Evolutionary conservation across 352 stramenopile species (phyloP), one percentile per base, ranked within the genome.

Genomic region (Pythium chondricola): DNA sequence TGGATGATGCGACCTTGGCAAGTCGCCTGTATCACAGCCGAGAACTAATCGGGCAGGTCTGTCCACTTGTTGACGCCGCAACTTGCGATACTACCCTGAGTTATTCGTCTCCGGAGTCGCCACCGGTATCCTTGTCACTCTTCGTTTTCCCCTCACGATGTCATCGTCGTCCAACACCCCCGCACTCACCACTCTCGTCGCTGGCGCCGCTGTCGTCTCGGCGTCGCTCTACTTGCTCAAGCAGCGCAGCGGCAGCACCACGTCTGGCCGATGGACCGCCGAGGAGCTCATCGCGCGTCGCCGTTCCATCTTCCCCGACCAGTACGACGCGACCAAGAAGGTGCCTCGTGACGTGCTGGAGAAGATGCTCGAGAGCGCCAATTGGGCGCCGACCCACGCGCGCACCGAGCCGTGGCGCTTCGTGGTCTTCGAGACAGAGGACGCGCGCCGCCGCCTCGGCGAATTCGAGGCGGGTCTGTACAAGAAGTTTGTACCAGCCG

Each of bases 371-470:
- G 63, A 74, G 39, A 71, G 64, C 41, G 80, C 83, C 26, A 91
- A 91, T 60, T 93, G 83, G 83, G 83, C 83, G 8, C 83, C 83
- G 36, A 93, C 83, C 1, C 80, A 93, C 48, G 71, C 62, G 43
- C 70, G 72, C 42, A 92, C 83, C 2, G 83, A 93, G 63, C 83
- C 83, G 18, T 94, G 83, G 83, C 80, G 78, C 36, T 93, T 92
- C 45, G 58, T 88, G 18, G 69, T 93, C 16, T 93, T 91, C 52
- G 64, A 58, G 27, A 50, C 69, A 4, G 54, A 58, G 2, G 77
- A 86, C 18, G 71, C 70, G 30, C 69, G 75, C 5, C 56, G 66
- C 27, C 63, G 69, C n/a, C 53, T 93, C 6, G 78, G 78, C 17
- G 61, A 87, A 45, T 58, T 89, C 21, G 65, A 90, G 41, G 77